Evolutionary conservation across 352 stramenopile species (phyloP), one percentile per base, ranked within the genome.

Genomic region (Hyaloperonospora brassicae): DNA sequence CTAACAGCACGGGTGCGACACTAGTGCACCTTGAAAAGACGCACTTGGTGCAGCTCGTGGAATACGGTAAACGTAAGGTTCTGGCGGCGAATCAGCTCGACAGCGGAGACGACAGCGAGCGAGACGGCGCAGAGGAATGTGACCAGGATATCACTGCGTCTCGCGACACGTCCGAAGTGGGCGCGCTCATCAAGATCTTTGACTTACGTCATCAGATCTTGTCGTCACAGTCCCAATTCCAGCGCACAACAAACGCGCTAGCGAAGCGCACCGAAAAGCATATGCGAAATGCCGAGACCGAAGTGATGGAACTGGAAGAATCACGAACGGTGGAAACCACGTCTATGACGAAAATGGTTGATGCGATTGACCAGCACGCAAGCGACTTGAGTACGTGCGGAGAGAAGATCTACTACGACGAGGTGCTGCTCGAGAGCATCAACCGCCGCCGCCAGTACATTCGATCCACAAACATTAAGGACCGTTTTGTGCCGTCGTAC

Each of bases 21-120:
- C 47, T 90, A 11, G 79, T 90, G 12, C 79, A 90, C 35, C 59
- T 90, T 11, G 72, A 79, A n/a, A 85, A 86, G 60, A 86, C 77
- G 1, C 67, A 78, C 2, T 55, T 87, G 12, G 74, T 84, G 2
- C 72, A 83, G 44, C 63, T 87, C 21, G 63, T 87, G 11, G 77
- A 86, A 25, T 70, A 73, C 35, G 77, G 77, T 17, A 73, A 78
- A 23, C 65, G 64, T 7, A 74, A 86, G 30, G 78, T 87, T 10
- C 49, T 59, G 14, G 62, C 67, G 8, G 67, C 62, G 12, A 77
- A 45, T 30, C 59, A 65, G 31, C 52, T 65, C 34, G 50, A 67
- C 11, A 53, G n/a, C 40, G 55, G 72, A 40, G 53, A 54, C 1
- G 60, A 72, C 6, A 54, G 66, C 1, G 61, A 72, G 21, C 45